Base-by-base conservation (phyloP, 2,329 filamentous ascomycete genomes). In the Diaporthe vaccinii region DNA sequence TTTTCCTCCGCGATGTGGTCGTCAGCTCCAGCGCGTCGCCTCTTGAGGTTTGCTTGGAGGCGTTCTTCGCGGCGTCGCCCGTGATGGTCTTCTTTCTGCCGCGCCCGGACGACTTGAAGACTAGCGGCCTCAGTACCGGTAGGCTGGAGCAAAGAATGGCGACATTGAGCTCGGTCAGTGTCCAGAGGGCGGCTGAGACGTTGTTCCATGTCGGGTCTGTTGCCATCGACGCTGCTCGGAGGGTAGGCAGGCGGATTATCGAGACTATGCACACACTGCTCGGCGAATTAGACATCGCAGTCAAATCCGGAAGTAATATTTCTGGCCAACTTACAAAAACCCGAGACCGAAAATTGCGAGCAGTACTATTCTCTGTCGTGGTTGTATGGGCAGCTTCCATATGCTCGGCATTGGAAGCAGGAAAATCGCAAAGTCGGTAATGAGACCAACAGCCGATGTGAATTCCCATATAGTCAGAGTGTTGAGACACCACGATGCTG, bases 211-310 rank as follows among this genome's bases (percentile, higher is more conserved):
- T 80, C 5, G 81, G 79, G 74, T 82, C 82, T 57, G 78, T 31
- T 55, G 78, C 80, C 70, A 75, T 69, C 75, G 80, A 80, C n/a
- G 79, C 79, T 14, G 74, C 73, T 39, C 76, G 79, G 53, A 83
- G 81, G 36, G 81, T 82, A 74, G 81, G 80, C 51, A 83, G 78
- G 75, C 82, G 81, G 71, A 80, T 79, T 69, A 82, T 77, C 31
- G 82, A 83, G 53, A 83, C 80, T 61, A 82, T 79, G 74, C 82
- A 81, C 17, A 81, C 80, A 74, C 82, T 83, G 34, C 36, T 34
- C 31, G 51, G 25, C 22, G 36, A 36, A 39, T 68, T 6, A 53
- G 62, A 68, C 20, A 3, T 39, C 20, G 39, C 1, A 15, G 5
- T 22, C 1, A 36, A 34, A 34, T 34, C 34, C 34, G 34, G 34